These are phyloP conservation scores for Caloboletus firmus DNA, from an alignment of 1,284 basidiomycete genomes.

Conservation along the genomic window DNA sequence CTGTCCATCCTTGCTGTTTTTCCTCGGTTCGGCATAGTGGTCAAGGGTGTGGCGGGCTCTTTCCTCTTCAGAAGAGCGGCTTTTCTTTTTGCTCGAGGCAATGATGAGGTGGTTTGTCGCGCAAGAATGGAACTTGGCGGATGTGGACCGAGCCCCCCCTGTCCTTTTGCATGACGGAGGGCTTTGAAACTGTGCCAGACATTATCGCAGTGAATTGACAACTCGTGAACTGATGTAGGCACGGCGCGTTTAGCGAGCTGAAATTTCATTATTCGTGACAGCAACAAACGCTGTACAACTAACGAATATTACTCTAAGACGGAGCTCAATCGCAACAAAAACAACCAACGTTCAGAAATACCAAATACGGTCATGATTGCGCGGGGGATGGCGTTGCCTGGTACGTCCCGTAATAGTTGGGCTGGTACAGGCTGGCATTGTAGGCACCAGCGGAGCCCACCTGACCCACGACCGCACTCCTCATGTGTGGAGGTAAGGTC, in stretches of 20 bases:
- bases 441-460: slow-evolving; percentile 21
- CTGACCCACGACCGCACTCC: slow-evolving; percentile 28
- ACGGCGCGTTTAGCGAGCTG: neutral
- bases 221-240: no score
- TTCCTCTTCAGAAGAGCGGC: slow-evolving; percentile 45
- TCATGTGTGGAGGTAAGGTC: slow-evolving; percentile 45
- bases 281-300: slow-evolving; percentile 11
- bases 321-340: neutral
- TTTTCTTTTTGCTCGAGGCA: slow-evolving; percentile 35
- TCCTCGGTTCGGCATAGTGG: slow-evolving; percentile 23
- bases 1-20: slow-evolving; percentile 36
- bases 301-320: slow-evolving; percentile 27
- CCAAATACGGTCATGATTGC: slow-evolving; percentile 22
- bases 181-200: slow-evolving; percentile 18
- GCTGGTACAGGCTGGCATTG: slow-evolving; percentile 25
- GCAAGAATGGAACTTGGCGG: slow-evolving; percentile 37
- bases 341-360: slow-evolving; percentile 1
- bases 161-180: neutral
- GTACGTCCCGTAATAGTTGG: slow-evolving; percentile 37
- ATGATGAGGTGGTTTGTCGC: slow-evolving; percentile 50
- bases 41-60: slow-evolving; percentile 34
- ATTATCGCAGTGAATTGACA: no score
- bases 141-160: neutral
- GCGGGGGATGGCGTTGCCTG: slow-evolving; percentile 35
- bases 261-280: slow-evolving; percentile 21